Percentiles rank a stretch among this genome's conserved stretches.
Evolutionary conservation across 345 rosid genomes (phyloP).

Genomic region (thale cress (Arabidopsis thaliana)): TAIR10.1 NC_003070.9:3039501-3040000

Average conservation of each 20-base stretch:
- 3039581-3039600: constrained; percentile 88
- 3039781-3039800: constrained; percentile 55
- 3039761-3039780: constrained; percentile 11
- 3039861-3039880: constrained; percentile 16
- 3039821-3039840: constrained; percentile 53
- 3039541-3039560: constrained; percentile 67
- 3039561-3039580: constrained; percentile 83
- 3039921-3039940: constrained; percentile 71
- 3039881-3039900: neutral
- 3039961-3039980: constrained; percentile 80
- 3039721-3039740: constrained; percentile 11
- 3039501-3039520: neutral
- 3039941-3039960: constrained; percentile 75
- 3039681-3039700: neutral
- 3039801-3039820: constrained; percentile 60
- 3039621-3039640: constrained; percentile 74
- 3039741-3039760: constrained; percentile 14
- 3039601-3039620: constrained; percentile 78
- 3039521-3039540: constrained; percentile 12
- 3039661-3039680: constrained; percentile 62
- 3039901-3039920: constrained; percentile 8
- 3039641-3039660: constrained; percentile 83
- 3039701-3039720: neutral
- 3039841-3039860: constrained; percentile 29
- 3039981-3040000: constrained; percentile 75